Evolutionary conservation across 176 grass and related monocot species (phyloP), one percentile per base, ranked within the genome.

Genomic region (Zizania latifolia): DNA sequence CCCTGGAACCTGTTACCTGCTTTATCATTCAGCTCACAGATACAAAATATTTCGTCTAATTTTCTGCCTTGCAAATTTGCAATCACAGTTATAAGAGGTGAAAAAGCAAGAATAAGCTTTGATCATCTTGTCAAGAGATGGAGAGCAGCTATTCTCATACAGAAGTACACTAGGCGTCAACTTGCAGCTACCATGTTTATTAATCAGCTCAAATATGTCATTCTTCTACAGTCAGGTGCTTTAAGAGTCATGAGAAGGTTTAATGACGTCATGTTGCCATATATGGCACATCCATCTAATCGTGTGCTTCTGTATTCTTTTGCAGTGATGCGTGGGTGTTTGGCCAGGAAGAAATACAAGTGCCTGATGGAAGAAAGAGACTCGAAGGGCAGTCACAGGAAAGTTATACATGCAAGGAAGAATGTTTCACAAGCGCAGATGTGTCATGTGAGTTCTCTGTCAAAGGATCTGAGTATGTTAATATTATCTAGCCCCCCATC

Each of bases 61-160:
- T 33, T 34, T 67, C 28, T 35, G 24, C 22, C 23, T 46, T 62
- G 16, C 61, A 53, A 53, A 53, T 53, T 53, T 50, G 46, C 4
- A 60, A 74, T 79, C 27, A 72, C 81, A 99, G 91, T 94, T 84
- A 74, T 92, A 76, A 86, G 89, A 60, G 89, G 92, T 82, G 84
- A 92, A 83, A 92, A 67, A 51, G 71, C 67, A 77, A 90, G 92
- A 84, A 56, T 72, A 62, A 39, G 81, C 55, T 90, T 92, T 70
- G 41, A 79, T 77, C 28, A 59, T 72, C 63, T 84, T 36, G 64
- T 80, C 53, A 99, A 85, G 58, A 90, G 87, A 86, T 90, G 92
- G 87, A 99, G 80, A 22, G 84, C 96, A 65, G 82, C 96, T 78
- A 28, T 94, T 90, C 71, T 99, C 23, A 90, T 99, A 78, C 92